Base-by-base conservation (phyloP, 192 early-diverging fungal genomes). In the Backusella sp. region DNA sequence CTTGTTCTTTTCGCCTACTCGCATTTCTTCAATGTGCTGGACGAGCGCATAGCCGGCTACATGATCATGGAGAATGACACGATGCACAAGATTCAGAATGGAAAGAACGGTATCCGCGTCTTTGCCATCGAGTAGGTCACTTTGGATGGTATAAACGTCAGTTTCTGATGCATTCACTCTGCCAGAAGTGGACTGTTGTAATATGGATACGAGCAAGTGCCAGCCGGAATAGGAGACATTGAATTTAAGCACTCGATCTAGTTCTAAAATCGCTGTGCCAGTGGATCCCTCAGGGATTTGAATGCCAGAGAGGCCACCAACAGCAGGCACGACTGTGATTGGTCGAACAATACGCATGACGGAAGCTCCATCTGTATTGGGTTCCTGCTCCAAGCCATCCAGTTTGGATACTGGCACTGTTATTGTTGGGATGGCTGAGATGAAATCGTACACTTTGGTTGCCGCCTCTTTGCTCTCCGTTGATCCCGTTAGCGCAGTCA, bases 181-280 rank as follows among this genome's bases (percentile, higher is more conserved):
- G 12, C 12, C 56, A 28, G 23, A 62, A 5, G 28, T 23, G 26
- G 56, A 62, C 15, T 62, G 56, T 30, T 21, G 19, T 6, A 81
- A 66, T 0, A 81, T 66, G 15, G 56, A 35, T 11, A 46, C 39
- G 17, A 80, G 21, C 4, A 80, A 49, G 49, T 69, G 65, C 79
- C 79, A 80, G 11, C 79, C 79, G 4, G 79, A 80, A 62, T 80
- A 80, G 17, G 36, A 5, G 6, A 42, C 23, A 17, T 53, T 41
- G 65, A 76, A 80, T 41, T 44, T 65, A 21, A 80, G 28, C 3
- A 73, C 15, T 1, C 37, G 74, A 23, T 41, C 6, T 49, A 72
- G 32, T 6, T 49, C 39, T 15, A 41, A 19, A n/a, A 76, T 14
- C 1, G 70, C 26, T 52, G 17, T n/a, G 12, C 74, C 79, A n/a